Evolutionary conservation across 805 yeast species (phyloP).

Genomic region (Blastobotrys americana): DNA sequence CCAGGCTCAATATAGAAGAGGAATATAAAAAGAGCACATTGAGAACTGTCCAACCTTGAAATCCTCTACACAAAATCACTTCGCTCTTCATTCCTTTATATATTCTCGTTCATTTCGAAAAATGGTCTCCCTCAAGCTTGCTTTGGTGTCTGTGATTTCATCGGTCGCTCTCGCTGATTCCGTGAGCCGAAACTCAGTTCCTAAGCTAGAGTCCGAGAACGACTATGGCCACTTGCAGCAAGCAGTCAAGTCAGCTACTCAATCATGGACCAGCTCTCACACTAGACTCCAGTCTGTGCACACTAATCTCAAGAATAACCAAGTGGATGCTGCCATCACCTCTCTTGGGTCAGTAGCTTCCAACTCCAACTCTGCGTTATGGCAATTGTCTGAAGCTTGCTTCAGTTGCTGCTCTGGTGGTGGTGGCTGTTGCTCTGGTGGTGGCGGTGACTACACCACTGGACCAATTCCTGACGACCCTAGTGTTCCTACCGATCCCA

Average conservation of each 20-base stretch:
- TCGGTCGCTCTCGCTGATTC: not conserved
- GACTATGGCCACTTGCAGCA: not conserved
- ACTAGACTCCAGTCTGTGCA: not conserved
- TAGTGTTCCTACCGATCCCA: not conserved
- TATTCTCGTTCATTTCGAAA: not conserved
- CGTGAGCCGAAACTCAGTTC: not conserved
- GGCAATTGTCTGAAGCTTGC: constrained; percentile 12
- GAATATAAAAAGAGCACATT: too few species aligned
- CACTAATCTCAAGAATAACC: not conserved
- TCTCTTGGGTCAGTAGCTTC: constrained; percentile 5
- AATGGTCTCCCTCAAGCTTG: not conserved
- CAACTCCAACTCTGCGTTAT: constrained; percentile 10
- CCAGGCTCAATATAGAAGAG: too few species aligned
- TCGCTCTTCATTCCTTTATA: not conserved
- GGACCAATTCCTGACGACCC: not conserved
- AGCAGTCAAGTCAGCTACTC: not conserved
- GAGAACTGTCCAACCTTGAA: too few species aligned
- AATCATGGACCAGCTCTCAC: not conserved
- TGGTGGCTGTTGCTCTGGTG: not conserved
- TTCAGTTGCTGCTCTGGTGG: not conserved
- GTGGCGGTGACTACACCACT: not conserved
- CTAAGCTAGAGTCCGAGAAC: not conserved
- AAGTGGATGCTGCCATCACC: not conserved
- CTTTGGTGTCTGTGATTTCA: not conserved
- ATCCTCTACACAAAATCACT: too few species aligned